Evolutionary conservation across 1,139 yeast species (phyloP), one percentile per base, ranked within the genome.

Genomic region (Saccharomycopsis hybrid): DNA sequence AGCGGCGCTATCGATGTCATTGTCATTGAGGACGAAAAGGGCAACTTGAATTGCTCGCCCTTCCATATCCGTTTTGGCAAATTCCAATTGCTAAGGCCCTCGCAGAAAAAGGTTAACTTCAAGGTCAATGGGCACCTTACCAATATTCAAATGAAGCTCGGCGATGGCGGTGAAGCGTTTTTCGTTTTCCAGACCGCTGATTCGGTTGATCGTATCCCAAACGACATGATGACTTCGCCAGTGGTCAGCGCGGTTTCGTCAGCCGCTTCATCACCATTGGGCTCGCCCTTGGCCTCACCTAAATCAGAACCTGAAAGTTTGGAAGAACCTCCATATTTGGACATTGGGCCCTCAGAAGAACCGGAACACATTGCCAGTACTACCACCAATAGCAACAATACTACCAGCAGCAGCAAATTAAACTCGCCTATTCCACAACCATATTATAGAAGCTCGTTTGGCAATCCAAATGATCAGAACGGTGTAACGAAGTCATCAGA

Each of bases 111-210:
- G 64, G 95, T 92, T 47, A 95, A 86, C 55, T 80, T 92, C 55
- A 76, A 79, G 41, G 95, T 94, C 41, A 92, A 92, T 67, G 97
- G 85, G 37, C 76, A 76, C 55, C 76, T 82, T 51, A 85, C 95
- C 0, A 84, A 87, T 59, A 71, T 90, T 51, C 96, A 96, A 9
- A 92, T 92, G 98, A 92, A 92, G 66, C 69, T 92, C 47, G 96
- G 97, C 9, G 98, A 92, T 55, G 96, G 95, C 2, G 99, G 99
- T 29, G 99, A 92, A 65, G 98, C 97, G 0, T 90, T 89, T 64
- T 92, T 92, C 63, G 98, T 92, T 46, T 90, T 92, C 68, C 96
- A 90, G 61, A 86, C 97, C 1, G 77, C 76, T 40, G 74, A 76
- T 50, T 66, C 66, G 46, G 65, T 67, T 29, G 75, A 72, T 13